Percentiles rank a stretch among this genome's conserved stretches.
phyloP scores from a whole-genome alignment of 2,329 filamentous ascomycete species.

The Beauveria rudraprayagi region DNA sequence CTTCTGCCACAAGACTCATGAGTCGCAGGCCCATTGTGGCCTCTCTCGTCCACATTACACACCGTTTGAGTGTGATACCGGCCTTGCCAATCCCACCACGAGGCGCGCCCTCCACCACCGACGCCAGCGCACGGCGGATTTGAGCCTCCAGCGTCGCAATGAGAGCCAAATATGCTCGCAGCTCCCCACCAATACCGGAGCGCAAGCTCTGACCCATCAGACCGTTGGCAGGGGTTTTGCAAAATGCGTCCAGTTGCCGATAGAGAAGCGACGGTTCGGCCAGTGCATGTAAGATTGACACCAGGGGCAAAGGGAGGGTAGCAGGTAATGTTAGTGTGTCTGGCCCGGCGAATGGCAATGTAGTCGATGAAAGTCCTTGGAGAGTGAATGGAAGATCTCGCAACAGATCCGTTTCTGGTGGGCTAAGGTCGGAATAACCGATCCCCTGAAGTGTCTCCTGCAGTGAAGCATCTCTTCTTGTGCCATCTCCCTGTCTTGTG shows the following conservation, averaged over 20 bases:
- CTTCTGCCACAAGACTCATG: constrained; percentile 90
- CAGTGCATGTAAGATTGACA: constrained; percentile 80
- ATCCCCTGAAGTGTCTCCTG: constrained; percentile 51
- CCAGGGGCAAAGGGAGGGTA: constrained; percentile 72
- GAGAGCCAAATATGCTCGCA: constrained; percentile 81
- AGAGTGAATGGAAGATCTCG: constrained; percentile 86
- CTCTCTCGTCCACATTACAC: constrained; percentile 94
- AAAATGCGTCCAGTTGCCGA: constrained; percentile 68
- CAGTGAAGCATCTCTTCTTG: constrained; percentile 43
- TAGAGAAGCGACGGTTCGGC: constrained; percentile 94
- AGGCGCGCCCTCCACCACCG: constrained; percentile 60
- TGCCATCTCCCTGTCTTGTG: constrained; percentile 24
- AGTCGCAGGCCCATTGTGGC: constrained; percentile 90
- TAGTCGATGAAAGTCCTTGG: constrained; percentile 83
- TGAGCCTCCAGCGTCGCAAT: constrained; percentile 90
- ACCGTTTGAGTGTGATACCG: constrained; percentile 88
- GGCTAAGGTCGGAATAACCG: constrained; percentile 49
- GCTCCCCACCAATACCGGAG: constrained; percentile 74
- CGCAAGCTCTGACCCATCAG: constrained; percentile 88
- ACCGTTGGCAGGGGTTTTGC: constrained; percentile 71
- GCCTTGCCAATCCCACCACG: constrained; percentile 70
- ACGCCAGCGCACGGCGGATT: constrained; percentile 71
- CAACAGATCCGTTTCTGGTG: constrained; percentile 58
- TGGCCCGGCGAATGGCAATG: constrained; percentile 65
- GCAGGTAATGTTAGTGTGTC: constrained; percentile 67